Evolutionary conservation across 306 rosid species (phyloP).

Genomic region (Pyrus bretschneideri): DNA sequence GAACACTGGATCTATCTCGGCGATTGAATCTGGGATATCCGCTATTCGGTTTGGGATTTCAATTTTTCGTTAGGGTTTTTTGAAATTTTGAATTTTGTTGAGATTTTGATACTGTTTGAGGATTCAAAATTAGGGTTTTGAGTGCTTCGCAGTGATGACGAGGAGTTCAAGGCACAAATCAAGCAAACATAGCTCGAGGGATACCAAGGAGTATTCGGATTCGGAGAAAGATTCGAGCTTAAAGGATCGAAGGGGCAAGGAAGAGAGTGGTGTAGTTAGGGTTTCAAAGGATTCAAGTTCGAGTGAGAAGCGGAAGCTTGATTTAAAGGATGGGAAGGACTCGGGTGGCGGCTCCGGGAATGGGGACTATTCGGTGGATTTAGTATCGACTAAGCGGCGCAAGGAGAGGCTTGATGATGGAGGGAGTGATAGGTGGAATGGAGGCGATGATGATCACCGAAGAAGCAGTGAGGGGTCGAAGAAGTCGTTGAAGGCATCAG

Average conservation of each 20-base stretch:
- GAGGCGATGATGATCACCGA: slow-evolving; percentile 57
- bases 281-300: slow-evolving; percentile 50
- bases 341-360: slow-evolving; percentile 41
- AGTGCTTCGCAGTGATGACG: slow-evolving; percentile 62
- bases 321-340: slow-evolving; percentile 62
- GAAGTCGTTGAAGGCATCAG: slow-evolving; percentile 48
- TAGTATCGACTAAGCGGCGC: slow-evolving; percentile 72
- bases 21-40: slow-evolving; percentile 34
- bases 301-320: slow-evolving; percentile 74
- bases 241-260: slow-evolving; percentile 80
- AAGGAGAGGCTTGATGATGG: slow-evolving; percentile 55
- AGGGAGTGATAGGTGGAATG: slow-evolving; percentile 87
- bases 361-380: slow-evolving; percentile 62
- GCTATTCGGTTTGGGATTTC: background rate
- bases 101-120: background rate
- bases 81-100: background rate
- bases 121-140: slow-evolving; percentile 33
- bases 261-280: slow-evolving; percentile 55
- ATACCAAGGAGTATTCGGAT: slow-evolving; percentile 75
- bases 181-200: slow-evolving; percentile 80
- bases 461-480: slow-evolving; percentile 45
- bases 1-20: slow-evolving; percentile 8
- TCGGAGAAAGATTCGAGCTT: slow-evolving; percentile 69
- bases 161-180: slow-evolving; percentile 95
- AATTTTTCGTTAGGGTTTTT: background rate